Evolutionary conservation across 768 basidiomycete genomes (phyloP).

Genomic region (Mycena chlorophos): DNA sequence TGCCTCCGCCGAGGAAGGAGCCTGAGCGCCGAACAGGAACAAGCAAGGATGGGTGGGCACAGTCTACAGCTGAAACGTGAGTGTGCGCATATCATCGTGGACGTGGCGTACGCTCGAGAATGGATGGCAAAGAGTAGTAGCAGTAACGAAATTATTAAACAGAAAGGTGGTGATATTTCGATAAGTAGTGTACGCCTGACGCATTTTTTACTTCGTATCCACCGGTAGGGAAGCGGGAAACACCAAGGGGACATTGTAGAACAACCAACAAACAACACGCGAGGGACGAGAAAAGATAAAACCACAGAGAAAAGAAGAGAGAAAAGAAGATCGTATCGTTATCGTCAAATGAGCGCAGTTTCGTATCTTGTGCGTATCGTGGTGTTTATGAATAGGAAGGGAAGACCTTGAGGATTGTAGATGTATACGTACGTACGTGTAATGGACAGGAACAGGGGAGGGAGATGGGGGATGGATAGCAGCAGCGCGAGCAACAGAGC

Average conservation of each 20-base stretch:
- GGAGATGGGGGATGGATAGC: background rate
- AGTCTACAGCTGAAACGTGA: no score
- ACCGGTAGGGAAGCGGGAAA: conserved; percentile 9
- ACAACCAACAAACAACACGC: no score
- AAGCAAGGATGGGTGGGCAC: no score
- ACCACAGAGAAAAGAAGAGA: conserved; percentile 2
- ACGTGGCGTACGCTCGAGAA: background rate
- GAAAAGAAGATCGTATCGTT: background rate
- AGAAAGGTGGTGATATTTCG: background rate
- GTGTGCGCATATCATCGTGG: no score
- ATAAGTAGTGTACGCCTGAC: background rate
- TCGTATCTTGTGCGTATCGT: no score
- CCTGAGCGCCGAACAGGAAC: no score
- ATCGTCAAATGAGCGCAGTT: background rate
- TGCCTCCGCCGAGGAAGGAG: no score
- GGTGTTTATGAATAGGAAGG: background rate
- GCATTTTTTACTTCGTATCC: conserved; percentile 4
- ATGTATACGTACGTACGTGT: background rate
- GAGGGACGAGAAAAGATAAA: background rate
- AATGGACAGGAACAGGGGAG: background rate
- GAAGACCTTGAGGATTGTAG: background rate
- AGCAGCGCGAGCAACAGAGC: background rate
- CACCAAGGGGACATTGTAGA: background rate
- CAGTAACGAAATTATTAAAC: no score
- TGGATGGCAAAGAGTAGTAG: background rate